Conservation (phyloP, 139 green algal genomes). For the Picochlorum sp. region DNA sequence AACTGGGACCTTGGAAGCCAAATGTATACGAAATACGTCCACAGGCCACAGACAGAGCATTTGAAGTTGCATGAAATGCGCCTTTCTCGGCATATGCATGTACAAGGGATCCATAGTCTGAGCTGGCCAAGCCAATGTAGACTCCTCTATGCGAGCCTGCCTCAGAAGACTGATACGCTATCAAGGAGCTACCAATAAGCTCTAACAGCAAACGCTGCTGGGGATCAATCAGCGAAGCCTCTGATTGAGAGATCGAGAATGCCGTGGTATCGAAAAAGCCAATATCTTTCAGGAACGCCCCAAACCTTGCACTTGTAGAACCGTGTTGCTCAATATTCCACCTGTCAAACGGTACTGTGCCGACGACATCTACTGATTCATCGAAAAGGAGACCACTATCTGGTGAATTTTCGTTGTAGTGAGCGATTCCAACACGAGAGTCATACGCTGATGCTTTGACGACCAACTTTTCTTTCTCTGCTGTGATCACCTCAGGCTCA, state of each 20-base stretch:
- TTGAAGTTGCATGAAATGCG: constrained; percentile 60
- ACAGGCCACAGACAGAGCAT: constrained; percentile 42
- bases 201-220: constrained; percentile 42
- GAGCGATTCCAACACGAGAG: constrained; percentile 4
- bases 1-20: constrained; percentile 50
- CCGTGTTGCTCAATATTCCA: constrained; percentile 44
- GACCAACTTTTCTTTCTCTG: background rate
- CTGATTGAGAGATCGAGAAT: constrained; percentile 45
- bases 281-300: constrained; percentile 35
- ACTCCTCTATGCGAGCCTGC: constrained; percentile 31
- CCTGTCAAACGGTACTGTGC: constrained; percentile 27
- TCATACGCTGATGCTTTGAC: background rate
- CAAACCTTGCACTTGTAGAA: constrained; percentile 38
- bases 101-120: constrained; percentile 61
- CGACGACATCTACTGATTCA: constrained; percentile 32
- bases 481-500: background rate
- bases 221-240: constrained; percentile 66
- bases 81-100: constrained; percentile 23
- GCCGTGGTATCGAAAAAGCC: constrained; percentile 58
- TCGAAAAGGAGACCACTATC: background rate
- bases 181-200: constrained; percentile 19
- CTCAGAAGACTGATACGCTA: background rate
- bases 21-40: constrained; percentile 68
- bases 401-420: constrained; percentile 4
- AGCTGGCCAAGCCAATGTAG: constrained; percentile 65